Conservation (phyloP, 2,329 filamentous ascomycete genomes). For the Myriosclerotinia duriaeana region DNA sequence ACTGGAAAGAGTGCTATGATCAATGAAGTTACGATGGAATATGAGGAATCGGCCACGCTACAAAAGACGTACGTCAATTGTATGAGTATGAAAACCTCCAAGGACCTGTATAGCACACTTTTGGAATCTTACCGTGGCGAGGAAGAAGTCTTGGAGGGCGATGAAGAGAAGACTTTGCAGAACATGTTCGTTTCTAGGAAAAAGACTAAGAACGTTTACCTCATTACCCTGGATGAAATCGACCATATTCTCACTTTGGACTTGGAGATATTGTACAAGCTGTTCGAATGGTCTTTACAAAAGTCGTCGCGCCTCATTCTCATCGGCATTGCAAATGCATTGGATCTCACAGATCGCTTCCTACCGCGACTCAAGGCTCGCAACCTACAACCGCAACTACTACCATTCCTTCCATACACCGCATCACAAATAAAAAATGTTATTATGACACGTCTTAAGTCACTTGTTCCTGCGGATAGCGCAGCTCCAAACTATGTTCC, state of each 20-base stretch:
- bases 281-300: slow-evolving; percentile 96
- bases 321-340: slow-evolving; percentile 91
- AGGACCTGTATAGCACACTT: slow-evolving; percentile 79
- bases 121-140: slow-evolving; percentile 66
- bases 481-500: slow-evolving; percentile 64
- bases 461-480: slow-evolving; percentile 60
- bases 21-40: slow-evolving; percentile 68
- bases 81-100: slow-evolving; percentile 89
- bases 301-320: slow-evolving; percentile 76
- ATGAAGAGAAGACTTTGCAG: slow-evolving; percentile 67
- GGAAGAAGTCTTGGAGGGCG: slow-evolving; percentile 59
- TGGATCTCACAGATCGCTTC: slow-evolving; percentile 93
- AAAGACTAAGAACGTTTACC: slow-evolving; percentile 57
- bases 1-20: slow-evolving; percentile 97
- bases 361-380: slow-evolving; percentile 89
- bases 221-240: slow-evolving; percentile 93
- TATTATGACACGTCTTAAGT: slow-evolving; percentile 78
- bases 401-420: slow-evolving; percentile 91
- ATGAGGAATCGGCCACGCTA: slow-evolving; percentile 52
- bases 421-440: slow-evolving; percentile 84
- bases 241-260: slow-evolving; percentile 90
- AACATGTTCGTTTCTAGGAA: slow-evolving; percentile 67
- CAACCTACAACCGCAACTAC: slow-evolving; percentile 83
- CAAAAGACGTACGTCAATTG: slow-evolving; percentile 86
- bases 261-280: slow-evolving; percentile 80